Evolutionary conservation across 768 basidiomycete species (phyloP), one percentile per base, ranked within the genome.

Genomic region (Termitomyces sp.): DNA sequence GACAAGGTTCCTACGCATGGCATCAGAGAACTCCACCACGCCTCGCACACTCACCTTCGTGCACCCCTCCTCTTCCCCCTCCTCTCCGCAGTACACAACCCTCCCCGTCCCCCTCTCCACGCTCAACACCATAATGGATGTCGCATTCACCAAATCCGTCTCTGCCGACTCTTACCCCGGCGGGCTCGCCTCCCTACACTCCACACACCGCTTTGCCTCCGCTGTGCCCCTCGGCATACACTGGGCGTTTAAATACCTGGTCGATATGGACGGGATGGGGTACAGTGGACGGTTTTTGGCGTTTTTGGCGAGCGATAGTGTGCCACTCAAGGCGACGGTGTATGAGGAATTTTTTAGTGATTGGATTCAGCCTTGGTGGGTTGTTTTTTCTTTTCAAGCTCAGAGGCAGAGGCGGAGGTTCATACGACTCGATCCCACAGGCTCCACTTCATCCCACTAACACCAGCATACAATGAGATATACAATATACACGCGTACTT

Each of bases 401-500:
- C n/a, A n/a, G n/a, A n/a, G n/a, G n/a, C n/a, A n/a, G n/a, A n/a
- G n/a, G n/a, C n/a, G n/a, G n/a, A n/a, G n/a, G n/a, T n/a, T n/a
- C n/a, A n/a, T n/a, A n/a, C n/a, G n/a, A n/a, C n/a, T n/a, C n/a
- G n/a, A n/a, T n/a, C n/a, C 0, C 42, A 8, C n/a, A 94, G 94
- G 96, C 80, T 98, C 28, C 96, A 99, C 75, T 99, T 85, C 70
- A 96, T 99, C 65, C 96, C 96, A 0, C 75, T 99, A 36, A 94
- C 94, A 0, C 81, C 89, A 44, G 81, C 87, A 4, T 98, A 98
- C 74, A 76, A 82, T 49, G 96, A 99, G 75, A 87, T 99, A 55
- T 97, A 98, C 78, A 96, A 98, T 70, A 84, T 98, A 58, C 86
- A 92, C 68, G 84, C 93, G 3, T 99, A 89, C 79, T 98, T 98